Base-by-base conservation (phyloP, 129 eudicot species). In the Heracleum sosnowskyi region DNA sequence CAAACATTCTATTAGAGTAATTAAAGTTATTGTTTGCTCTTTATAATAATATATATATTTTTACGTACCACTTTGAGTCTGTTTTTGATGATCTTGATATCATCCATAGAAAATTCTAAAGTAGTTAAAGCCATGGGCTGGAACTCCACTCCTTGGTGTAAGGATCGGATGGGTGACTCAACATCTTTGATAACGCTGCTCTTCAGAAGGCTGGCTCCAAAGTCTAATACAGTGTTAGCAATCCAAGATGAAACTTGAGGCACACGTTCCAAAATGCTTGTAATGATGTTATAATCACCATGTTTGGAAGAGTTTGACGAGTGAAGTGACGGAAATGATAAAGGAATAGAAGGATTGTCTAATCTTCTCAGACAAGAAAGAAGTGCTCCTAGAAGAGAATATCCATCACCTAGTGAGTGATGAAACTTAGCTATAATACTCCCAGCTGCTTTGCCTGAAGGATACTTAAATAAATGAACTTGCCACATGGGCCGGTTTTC, bases 141-240 rank as follows among this genome's bases (percentile, higher is more conserved):
- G 10, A 28, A 66, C 72, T 31, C 24, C 3, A 66, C 24, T 31
- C 40, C 40, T 0, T 66, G 22, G 0, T 31, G 40, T 12, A 4
- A 7, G 36, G 72, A 31, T 16, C 72, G 40, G 39, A 66, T 66
- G 24, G 72, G 72, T 66, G 72, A 31, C 72, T 66, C 40, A 66
- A 31, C 72, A 66, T 66, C 72, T 33, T 66, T 66, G 24, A 66
- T 31, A 7, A 66, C 10, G 9, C 72, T 66, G 72, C 70, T 64
- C 70, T 64, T 64, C 37, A 64, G 70, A 66, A 66, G 72, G 9
- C 72, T 33, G 72, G 72, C 36, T 66, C 72, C 72, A 31, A 66
- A 66, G 39, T 66, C 72, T 28, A 16, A 31, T 5, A 66, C 37
- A 66, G 72, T 66, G 39, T 66, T 66, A 13, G 37, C 72, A 33